Conservation (phyloP, 768 basidiomycete species). For the Clavulina sp. region DNA sequence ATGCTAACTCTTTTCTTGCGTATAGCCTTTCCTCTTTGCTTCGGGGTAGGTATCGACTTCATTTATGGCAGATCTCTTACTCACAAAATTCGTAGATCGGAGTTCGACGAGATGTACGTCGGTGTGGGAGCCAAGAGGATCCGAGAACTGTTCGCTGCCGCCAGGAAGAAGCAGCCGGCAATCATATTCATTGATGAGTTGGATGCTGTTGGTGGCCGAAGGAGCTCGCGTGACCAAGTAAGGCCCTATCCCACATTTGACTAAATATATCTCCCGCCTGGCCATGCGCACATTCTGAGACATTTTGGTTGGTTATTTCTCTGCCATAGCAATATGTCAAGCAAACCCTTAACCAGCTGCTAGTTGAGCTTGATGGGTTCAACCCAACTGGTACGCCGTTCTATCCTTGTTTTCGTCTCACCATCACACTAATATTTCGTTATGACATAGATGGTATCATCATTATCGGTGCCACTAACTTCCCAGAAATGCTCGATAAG, state of each 20-base stretch:
- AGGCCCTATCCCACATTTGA: background rate
- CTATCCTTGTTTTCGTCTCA: background rate
- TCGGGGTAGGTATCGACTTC: constrained; percentile 41
- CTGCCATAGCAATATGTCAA: constrained; percentile 60
- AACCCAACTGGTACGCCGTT: constrained; percentile 38
- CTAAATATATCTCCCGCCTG: background rate
- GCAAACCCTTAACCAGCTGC: constrained; percentile 86
- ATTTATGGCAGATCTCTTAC: constrained; percentile 2
- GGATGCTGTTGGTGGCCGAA: constrained; percentile 84
- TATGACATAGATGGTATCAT: constrained; percentile 61
- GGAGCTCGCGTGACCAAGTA: constrained; percentile 54
- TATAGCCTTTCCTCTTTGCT: constrained; percentile 77
- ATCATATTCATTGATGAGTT: constrained; percentile 98
- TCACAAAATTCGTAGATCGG: constrained; percentile 34
- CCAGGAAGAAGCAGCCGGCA: constrained; percentile 85
- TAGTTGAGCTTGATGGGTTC: constrained; percentile 97
- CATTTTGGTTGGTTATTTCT: constrained; percentile 14
- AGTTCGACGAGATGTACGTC: constrained; percentile 98
- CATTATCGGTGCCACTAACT: constrained; percentile 94
- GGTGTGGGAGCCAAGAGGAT: constrained; percentile 84
- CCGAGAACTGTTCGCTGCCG: constrained; percentile 83
- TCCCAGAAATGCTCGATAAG: constrained; percentile 87
- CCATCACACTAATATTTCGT: background rate
- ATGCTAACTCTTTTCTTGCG: background rate
- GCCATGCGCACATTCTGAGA: constrained; percentile 26